Conservation (phyloP, 148 eudicot species). For the Euryodendron excelsum region DNA sequence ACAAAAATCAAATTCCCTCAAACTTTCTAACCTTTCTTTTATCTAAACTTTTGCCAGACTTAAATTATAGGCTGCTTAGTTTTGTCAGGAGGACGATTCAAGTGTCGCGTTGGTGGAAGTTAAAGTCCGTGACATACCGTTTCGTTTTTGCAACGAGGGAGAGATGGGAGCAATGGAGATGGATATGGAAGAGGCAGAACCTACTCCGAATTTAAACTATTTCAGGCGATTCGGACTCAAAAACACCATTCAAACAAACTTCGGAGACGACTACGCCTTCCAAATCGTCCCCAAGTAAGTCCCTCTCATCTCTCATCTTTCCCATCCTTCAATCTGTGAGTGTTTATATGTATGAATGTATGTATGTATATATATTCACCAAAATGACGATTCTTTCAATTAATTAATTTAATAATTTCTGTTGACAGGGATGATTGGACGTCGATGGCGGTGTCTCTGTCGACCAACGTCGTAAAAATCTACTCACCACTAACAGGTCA, state of each 20-base stretch:
- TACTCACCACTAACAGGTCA: slow-evolving; percentile 81
- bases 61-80: too few relatives aligned
- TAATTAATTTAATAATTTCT: not conserved
- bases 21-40: too few relatives aligned
- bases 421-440: slow-evolving; percentile 77
- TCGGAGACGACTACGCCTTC: slow-evolving; percentile 88
- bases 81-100: too few relatives aligned
- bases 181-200: slow-evolving; percentile 54
- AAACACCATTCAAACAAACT: slow-evolving; percentile 81
- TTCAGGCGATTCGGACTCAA: slow-evolving; percentile 61
- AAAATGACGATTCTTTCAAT: not conserved
- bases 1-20: too few relatives aligned
- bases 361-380: not conserved
- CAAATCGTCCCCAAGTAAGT: slow-evolving; percentile 70
- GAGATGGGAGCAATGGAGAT: slow-evolving; percentile 38
- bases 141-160: too few relatives aligned
- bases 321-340: not conserved
- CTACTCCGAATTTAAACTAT: slow-evolving; percentile 15
- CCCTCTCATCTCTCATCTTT: slow-evolving; percentile 1
- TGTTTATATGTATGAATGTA: slow-evolving; percentile 2
- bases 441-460: slow-evolving; percentile 86
- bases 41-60: too few relatives aligned
- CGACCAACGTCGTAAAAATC: slow-evolving; percentile 68
- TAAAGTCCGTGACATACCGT: too few relatives aligned
- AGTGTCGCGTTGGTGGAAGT: too few relatives aligned